Evolutionary conservation across 306 rosid species (phyloP).

Genomic region (cucumber (Cucumis sativus)): DNA sequence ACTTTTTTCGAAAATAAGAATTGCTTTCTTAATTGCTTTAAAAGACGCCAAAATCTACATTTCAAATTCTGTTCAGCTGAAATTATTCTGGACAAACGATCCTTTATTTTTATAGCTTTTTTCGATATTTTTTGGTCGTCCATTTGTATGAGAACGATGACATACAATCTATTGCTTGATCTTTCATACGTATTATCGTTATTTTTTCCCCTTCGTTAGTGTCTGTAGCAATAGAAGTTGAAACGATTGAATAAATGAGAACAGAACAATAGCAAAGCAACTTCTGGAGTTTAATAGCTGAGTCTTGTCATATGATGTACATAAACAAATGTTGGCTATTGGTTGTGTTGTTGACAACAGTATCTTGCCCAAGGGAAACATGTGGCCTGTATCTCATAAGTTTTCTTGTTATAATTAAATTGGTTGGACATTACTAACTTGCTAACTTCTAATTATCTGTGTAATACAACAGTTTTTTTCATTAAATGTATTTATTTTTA

Average conservation of each 20-base stretch:
- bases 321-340: background rate
- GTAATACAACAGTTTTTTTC: no score
- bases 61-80: background rate
- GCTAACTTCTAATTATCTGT: no score
- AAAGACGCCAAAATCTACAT: background rate
- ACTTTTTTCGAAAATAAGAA: no score
- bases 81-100: background rate
- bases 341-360: background rate
- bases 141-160: background rate
- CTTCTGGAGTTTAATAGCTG: background rate
- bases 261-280: background rate
- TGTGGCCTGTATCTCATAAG: background rate
- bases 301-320: background rate
- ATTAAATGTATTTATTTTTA: no score
- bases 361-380: background rate
- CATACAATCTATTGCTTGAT: background rate
- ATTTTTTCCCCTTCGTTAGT: background rate
- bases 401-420: background rate
- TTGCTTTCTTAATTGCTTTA: no score
- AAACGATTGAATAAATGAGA: background rate
- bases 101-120: no score
- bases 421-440: no score
- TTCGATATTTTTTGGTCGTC: background rate
- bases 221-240: background rate
- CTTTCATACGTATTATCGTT: background rate